These are phyloP conservation scores for Mycena filopes DNA, from an alignment of 768 basidiomycete genomes.

Conservation along the genomic window DNA sequence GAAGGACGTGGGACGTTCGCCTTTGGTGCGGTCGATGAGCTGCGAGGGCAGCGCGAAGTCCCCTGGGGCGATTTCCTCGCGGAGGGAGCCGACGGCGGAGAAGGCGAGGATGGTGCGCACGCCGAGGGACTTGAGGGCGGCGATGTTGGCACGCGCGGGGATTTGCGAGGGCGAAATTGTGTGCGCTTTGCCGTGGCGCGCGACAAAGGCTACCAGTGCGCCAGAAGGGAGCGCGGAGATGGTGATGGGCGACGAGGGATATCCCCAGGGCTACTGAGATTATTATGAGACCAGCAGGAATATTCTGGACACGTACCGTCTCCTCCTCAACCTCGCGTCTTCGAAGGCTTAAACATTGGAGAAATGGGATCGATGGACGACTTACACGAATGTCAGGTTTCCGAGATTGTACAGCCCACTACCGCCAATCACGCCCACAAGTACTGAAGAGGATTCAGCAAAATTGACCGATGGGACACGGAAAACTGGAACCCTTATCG, in stretches of 20 bases:
- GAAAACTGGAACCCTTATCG: no score
- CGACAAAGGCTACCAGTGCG: conserved; percentile 85
- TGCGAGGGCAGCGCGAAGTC: conserved; percentile 90
- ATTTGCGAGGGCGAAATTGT: conserved; percentile 82
- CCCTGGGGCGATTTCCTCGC: conserved; percentile 93
- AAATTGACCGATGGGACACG: no score
- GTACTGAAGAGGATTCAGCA: conserved; percentile 55
- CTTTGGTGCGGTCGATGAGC: conserved; percentile 97
- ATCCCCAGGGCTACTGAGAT: conserved; percentile 85
- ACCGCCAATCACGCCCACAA: conserved; percentile 92
- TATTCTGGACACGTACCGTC: conserved; percentile 63
- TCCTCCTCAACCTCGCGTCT: conserved; percentile 83
- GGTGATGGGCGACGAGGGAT: conserved; percentile 90
- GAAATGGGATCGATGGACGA: conserved; percentile 24
- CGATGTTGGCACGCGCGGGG: conserved; percentile 92
- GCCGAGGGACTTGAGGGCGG: conserved; percentile 92
- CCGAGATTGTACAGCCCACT: conserved; percentile 94
- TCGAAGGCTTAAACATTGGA: background rate
- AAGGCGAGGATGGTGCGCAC: conserved; percentile 92
- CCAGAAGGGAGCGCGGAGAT: conserved; percentile 90
- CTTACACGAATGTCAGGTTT: conserved; percentile 89
- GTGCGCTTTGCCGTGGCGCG: conserved; percentile 90
- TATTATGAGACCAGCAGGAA: background rate
- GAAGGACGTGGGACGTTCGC: conserved; percentile 85
- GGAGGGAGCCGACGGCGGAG: conserved; percentile 93